Evolutionary conservation across 257 asterid species (phyloP).

Genomic region (Nicotiana paniculata): DNA sequence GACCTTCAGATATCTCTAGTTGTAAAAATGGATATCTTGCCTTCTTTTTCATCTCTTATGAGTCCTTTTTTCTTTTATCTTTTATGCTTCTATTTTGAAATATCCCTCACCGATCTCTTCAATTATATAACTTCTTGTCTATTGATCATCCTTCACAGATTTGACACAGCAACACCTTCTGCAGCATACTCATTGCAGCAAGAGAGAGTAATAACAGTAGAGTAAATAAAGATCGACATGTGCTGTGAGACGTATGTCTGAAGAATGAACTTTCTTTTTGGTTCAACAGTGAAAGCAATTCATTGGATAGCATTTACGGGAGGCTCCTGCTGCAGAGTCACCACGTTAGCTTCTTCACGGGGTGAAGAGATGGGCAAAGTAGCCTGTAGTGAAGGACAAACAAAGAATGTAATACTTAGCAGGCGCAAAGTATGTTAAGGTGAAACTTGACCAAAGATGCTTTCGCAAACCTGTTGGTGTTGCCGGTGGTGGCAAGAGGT

Average conservation of each 20-base stretch:
- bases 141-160: not conserved
- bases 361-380: not conserved
- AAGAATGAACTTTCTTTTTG: not conserved
- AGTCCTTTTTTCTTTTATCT: not conserved
- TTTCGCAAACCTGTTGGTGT: constrained; percentile 42
- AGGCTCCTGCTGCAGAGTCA: constrained; percentile 9
- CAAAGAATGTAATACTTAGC: not conserved
- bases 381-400: not conserved
- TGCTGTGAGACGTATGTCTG: not conserved
- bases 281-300: not conserved
- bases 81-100: not conserved
- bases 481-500: constrained; percentile 50
- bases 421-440: not conserved
- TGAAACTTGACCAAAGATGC: not conserved
- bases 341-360: not conserved
- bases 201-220: not conserved
- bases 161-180: not conserved
- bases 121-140: not conserved
- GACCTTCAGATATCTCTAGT: not conserved
- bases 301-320: not conserved
- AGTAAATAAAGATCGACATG: not conserved
- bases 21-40: not conserved
- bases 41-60: not conserved
- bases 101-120: not conserved
- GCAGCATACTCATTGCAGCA: not conserved